Conservation (phyloP, 2,329 filamentous ascomycete genomes). For the Diatrype stigma region DNA sequence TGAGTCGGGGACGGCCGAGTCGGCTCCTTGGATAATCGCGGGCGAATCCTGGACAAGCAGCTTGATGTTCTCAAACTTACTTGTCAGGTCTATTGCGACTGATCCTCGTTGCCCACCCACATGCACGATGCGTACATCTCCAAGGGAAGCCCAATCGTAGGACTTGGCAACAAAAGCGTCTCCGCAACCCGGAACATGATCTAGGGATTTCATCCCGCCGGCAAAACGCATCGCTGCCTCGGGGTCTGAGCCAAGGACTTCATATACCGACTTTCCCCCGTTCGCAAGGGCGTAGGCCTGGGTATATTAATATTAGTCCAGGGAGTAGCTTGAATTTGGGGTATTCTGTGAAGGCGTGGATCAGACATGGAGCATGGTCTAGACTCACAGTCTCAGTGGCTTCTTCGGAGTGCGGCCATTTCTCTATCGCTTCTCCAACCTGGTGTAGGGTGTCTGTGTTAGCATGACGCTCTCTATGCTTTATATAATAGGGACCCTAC, state of each 20-base stretch:
- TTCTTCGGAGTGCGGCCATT: slow-evolving; percentile 19
- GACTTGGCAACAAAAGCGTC: slow-evolving; percentile 6
- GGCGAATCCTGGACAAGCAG: slow-evolving; percentile 20
- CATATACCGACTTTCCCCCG: slow-evolving; percentile 9
- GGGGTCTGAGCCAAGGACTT: slow-evolving; percentile 6
- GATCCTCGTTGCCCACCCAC: slow-evolving; percentile 17
- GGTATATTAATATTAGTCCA: slow-evolving; percentile 8
- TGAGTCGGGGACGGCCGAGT: slow-evolving; percentile 10
- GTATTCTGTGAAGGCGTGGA: background rate
- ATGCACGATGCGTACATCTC: slow-evolving; percentile 12
- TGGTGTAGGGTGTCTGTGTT: slow-evolving; percentile 9
- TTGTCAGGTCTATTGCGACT: slow-evolving; percentile 18
- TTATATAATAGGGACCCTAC: slow-evolving; percentile 10
- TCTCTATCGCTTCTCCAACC: slow-evolving; percentile 16
- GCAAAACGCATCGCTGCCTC: slow-evolving; percentile 9
- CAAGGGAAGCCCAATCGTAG: slow-evolving; percentile 23
- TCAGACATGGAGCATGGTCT: slow-evolving; percentile 7
- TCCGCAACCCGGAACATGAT: slow-evolving; percentile 13
- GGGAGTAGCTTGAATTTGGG: slow-evolving; percentile 1
- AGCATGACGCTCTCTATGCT: slow-evolving; percentile 3
- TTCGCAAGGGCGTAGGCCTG: slow-evolving; percentile 17
- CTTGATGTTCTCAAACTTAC: slow-evolving; percentile 11
- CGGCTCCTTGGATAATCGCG: slow-evolving; percentile 13
- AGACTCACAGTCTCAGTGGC: slow-evolving; percentile 17
- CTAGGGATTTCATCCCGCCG: slow-evolving; percentile 8